Percentiles rank a stretch among this genome's conserved stretches.
phyloP scores from a whole-genome alignment of 2,329 filamentous ascomycete genomes.

The Penicillium sp. region DNA sequence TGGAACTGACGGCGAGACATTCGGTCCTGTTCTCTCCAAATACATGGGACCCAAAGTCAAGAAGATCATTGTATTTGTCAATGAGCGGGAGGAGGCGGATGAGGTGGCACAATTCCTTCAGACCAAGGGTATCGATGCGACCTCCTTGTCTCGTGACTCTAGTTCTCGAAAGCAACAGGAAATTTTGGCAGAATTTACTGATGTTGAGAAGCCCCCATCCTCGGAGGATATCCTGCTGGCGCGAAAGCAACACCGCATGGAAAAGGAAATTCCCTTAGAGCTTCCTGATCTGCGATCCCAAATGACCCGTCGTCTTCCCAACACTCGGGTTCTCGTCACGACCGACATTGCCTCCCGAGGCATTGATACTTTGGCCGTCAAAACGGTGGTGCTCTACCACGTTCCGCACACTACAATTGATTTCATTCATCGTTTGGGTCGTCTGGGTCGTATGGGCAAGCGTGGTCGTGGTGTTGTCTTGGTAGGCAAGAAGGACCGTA shows the following conservation, averaged over 20 bases:
- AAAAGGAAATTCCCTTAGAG: conserved; percentile 43
- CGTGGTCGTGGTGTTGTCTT: conserved; percentile 87
- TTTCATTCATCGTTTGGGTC: conserved; percentile 92
- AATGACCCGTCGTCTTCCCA: conserved; percentile 58
- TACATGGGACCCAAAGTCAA: conserved; percentile 62
- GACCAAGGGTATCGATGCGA: conserved; percentile 84
- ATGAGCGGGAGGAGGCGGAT: conserved; percentile 86
- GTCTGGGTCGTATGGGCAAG: conserved; percentile 89
- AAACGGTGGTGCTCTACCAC: conserved; percentile 91
- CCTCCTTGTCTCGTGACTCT: conserved; percentile 82
- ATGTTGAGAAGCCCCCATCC: conserved; percentile 36
- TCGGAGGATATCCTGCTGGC: conserved; percentile 35
- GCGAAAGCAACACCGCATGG: conserved; percentile 29
- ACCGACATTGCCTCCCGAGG: conserved; percentile 91
- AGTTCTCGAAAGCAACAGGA: conserved; percentile 74
- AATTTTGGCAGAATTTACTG: conserved; percentile 73
- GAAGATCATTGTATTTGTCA: conserved; percentile 92
- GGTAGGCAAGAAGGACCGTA: conserved; percentile 83
- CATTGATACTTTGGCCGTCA: conserved; percentile 89
- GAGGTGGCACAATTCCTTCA: conserved; percentile 76
- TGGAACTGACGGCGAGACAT: conserved; percentile 25
- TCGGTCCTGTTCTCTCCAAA: conserved; percentile 29
- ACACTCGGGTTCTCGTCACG: conserved; percentile 88
- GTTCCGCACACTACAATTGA: conserved; percentile 98
- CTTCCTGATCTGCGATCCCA: conserved; percentile 34